Evolutionary conservation across 2,329 filamentous ascomycete species (phyloP).

Genomic region (Cyclaneusma minus): DNA sequence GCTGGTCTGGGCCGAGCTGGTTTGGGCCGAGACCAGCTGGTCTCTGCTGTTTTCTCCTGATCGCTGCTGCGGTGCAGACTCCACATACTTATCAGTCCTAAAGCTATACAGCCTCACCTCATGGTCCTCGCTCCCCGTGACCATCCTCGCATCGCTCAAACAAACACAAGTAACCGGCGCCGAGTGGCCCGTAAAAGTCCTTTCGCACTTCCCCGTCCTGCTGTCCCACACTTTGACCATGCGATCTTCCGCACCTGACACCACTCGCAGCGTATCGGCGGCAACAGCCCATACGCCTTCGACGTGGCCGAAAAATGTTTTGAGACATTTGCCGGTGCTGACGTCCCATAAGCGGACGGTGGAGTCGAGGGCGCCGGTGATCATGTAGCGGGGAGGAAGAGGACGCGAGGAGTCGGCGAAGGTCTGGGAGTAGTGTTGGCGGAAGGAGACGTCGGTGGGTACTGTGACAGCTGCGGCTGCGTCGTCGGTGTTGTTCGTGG

Average conservation of each 20-base stretch:
- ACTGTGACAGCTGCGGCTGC: conserved; percentile 13
- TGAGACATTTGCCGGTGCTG: conserved; percentile 62
- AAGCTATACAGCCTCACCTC: conserved; percentile 80
- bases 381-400: conserved; percentile 75
- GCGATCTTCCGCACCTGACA: conserved; percentile 81
- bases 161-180: conserved; percentile 89
- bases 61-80: no score
- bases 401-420: conserved; percentile 51
- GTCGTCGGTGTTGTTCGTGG: conserved; percentile 38
- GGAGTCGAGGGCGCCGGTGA: conserved; percentile 80
- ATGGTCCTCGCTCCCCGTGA: conserved; percentile 85
- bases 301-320: conserved; percentile 91
- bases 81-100: conserved; percentile 11
- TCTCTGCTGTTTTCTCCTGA: no score
- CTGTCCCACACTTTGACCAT: conserved; percentile 97
- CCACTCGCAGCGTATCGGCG: conserved; percentile 74
- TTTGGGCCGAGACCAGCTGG: no score
- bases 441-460: conserved; percentile 12
- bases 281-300: conserved; percentile 92
- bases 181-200: conserved; percentile 80
- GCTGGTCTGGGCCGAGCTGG: no score
- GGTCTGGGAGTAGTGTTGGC: conserved; percentile 33
- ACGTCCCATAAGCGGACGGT: conserved; percentile 92
- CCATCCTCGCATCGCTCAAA: conserved; percentile 76
- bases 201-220: conserved; percentile 75